Base-by-base conservation (phyloP, 148 eudicot species). In the Oxyria digyna region DNA sequence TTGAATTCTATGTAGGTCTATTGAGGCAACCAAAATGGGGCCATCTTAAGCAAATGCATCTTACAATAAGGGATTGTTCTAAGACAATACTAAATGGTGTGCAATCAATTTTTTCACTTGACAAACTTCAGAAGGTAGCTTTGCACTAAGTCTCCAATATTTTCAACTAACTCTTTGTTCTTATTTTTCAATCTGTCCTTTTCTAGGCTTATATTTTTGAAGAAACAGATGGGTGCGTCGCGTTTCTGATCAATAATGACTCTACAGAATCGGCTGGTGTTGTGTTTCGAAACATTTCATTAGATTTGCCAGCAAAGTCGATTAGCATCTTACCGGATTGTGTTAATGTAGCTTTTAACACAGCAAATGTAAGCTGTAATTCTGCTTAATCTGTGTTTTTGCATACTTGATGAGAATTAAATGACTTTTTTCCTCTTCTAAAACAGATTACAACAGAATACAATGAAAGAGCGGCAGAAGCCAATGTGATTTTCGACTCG, bases 21-120 rank as follows among this genome's bases (percentile, higher is more conserved):
- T 62, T 81, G 11, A 78, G 85, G 71, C 85, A 86, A 69, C 90
- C 90, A 6, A 86, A 86, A 81, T 86, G 82, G 79, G 90, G 90
- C 4, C 90, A 86, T 72, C 84, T 86, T 24, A 81, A 71, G 69
- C 78, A 83, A n/a, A 37, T 83, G 57, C 90, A 86, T 64, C 35
- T 40, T n/a, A 81, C 78, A 15, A 73, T 85, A 46, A 81, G 77
- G 42, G 17, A 70, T 12, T 73, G 85, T 78, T 79, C 82, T 23
- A 40, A 77, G 31, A 77, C 82, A 62, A 72, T 85, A 69, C 73
- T 83, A 29, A 68, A 69, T n/a, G 85, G 87, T 62, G 72, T 67
- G 15, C 67, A 62, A 15, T 71, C 87, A 26, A 65, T 21, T 21
- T 3, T 74, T 54, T 71, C 87, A 68, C 31, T 86, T 14, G 85